A percentile compares a stretch with the other conserved stretches of the same genome.
phyloP scores from a whole-genome alignment of 2,329 filamentous ascomycete genomes.

The Aspergillus fischeri region DNA sequence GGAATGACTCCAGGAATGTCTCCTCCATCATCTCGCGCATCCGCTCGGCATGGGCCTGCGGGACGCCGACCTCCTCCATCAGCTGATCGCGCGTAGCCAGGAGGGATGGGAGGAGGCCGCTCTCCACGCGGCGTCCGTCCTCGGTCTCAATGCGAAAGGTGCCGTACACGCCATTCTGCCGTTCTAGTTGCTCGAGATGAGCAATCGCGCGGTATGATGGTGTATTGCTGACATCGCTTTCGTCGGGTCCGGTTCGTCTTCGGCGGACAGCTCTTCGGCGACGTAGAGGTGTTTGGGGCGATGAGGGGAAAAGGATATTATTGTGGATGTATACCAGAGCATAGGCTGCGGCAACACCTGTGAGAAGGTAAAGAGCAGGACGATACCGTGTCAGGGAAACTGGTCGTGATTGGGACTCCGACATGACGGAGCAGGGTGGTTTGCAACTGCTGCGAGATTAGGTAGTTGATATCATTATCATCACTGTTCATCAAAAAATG shows the following conservation, averaged over 20 bases:
- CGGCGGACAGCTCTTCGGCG: conserved; percentile 38
- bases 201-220: conserved; percentile 36
- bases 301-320: conserved; percentile 22
- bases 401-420: conserved; percentile 27
- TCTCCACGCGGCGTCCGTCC: conserved; percentile 39
- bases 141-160: conserved; percentile 42
- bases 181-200: conserved; percentile 38
- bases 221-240: conserved; percentile 22
- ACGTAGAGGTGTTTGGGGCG: conserved; percentile 28
- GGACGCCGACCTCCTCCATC: conserved; percentile 39
- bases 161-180: conserved; percentile 39
- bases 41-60: conserved; percentile 34
- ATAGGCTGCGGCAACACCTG: conserved; percentile 40
- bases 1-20: conserved; percentile 41
- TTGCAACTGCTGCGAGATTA: conserved; percentile 10
- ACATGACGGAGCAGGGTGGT: conserved; percentile 23
- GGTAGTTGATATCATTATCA: conserved; percentile 15
- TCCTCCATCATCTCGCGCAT: conserved; percentile 44
- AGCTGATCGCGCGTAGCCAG: conserved; percentile 40
- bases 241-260: conserved; percentile 27
- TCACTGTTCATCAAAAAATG: background rate
- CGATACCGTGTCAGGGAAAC: conserved; percentile 36
- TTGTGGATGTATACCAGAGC: conserved; percentile 40
- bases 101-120: conserved; percentile 40
- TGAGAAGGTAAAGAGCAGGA: conserved; percentile 39